Percentiles rank a stretch among this genome's conserved stretches.
Evolutionary conservation across 768 basidiomycete species (phyloP).

Genomic region (Tremella yokohamensis): DNA sequence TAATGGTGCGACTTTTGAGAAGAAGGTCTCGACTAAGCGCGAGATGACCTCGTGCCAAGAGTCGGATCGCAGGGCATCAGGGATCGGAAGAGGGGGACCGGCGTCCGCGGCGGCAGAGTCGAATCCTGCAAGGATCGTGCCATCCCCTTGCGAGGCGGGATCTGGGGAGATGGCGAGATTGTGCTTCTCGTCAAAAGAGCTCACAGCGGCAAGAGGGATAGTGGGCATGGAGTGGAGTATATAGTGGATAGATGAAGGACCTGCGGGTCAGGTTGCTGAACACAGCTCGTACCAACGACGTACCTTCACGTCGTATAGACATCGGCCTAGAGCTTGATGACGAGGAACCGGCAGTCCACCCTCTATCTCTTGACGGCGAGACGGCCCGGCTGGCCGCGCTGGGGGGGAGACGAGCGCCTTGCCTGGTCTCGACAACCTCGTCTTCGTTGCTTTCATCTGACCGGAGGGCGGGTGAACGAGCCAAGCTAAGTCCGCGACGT

Average conservation of each 20-base stretch:
- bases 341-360: not conserved
- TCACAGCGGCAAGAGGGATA: slow-evolving; percentile 15
- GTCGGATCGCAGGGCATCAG: slow-evolving; percentile 18
- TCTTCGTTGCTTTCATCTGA: not conserved
- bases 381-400: not conserved
- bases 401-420: not conserved
- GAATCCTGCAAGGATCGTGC: slow-evolving; percentile 13
- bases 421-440: not conserved
- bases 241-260: slow-evolving; percentile 21
- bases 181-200: slow-evolving; percentile 13
- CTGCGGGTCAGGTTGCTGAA: not conserved
- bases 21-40: slow-evolving; percentile 21
- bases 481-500: not conserved
- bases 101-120: not conserved
- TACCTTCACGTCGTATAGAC: slow-evolving; percentile 2
- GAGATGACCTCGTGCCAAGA: slow-evolving; percentile 23
- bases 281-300: not conserved
- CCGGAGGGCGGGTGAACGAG: not conserved
- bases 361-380: not conserved
- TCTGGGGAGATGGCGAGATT: slow-evolving; percentile 12
- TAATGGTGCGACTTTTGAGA: slow-evolving; percentile 11
- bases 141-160: slow-evolving; percentile 7
- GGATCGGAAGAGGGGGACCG: slow-evolving; percentile 15
- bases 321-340: not conserved
- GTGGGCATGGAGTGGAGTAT: slow-evolving; percentile 29